phyloP scores from a whole-genome alignment of 1,284 basidiomycete species.

The Xerocomus nothofagi region DNA sequence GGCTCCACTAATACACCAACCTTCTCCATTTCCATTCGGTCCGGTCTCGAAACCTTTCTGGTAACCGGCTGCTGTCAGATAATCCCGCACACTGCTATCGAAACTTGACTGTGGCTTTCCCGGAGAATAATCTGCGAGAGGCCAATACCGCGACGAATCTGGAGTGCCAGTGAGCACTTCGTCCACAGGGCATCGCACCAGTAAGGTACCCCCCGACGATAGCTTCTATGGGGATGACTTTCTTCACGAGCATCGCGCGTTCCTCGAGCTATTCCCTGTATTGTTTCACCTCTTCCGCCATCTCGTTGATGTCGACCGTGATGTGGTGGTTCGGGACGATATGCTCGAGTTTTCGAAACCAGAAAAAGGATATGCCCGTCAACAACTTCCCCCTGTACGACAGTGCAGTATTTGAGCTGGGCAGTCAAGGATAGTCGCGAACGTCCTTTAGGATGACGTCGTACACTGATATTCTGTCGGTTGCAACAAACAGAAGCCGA shows the following conservation, averaged over 20 bases:
- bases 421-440: conserved; percentile 32
- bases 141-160: conserved; percentile 98
- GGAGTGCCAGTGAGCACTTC: conserved; percentile 97
- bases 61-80: conserved; percentile 76
- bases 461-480: conserved; percentile 95
- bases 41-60: conserved; percentile 78
- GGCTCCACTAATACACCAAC: conserved; percentile 75
- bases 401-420: conserved; percentile 1
- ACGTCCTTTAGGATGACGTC: conserved; percentile 95
- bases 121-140: conserved; percentile 68
- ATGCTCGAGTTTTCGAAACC: conserved; percentile 83
- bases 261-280: conserved; percentile 78
- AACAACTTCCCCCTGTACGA: conserved; percentile 79
- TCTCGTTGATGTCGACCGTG: conserved; percentile 67
- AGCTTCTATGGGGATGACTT: conserved; percentile 93
- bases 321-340: conserved; percentile 90
- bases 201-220: conserved; percentile 97
- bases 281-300: conserved; percentile 71
- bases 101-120: conserved; percentile 88
- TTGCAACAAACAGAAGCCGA: conserved; percentile 89
- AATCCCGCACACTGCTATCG: conserved; percentile 94
- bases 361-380: conserved; percentile 90
- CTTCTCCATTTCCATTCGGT: conserved; percentile 62
- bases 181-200: conserved; percentile 80
- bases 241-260: conserved; percentile 86